Evolutionary conservation across 345 rosid species (phyloP), one percentile per base, ranked within the genome.

Genomic region (Turritis glabra): DNA sequence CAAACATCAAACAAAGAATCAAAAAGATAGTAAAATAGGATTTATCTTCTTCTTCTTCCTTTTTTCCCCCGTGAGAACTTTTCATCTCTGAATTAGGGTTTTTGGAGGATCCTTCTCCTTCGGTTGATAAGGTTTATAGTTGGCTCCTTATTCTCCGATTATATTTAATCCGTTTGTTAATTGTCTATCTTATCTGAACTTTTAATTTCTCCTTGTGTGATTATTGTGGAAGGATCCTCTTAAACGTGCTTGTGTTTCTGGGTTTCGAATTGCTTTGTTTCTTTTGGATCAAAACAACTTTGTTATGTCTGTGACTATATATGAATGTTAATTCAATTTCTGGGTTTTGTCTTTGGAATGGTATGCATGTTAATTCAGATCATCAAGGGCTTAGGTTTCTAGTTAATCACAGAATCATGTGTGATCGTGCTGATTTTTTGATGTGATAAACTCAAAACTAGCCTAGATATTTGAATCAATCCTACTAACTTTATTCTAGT

Each of bases 251-350:
- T 46, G 40, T 65, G 7, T 32, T 35, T 37, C 74, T 53, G 35
- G 67, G 59, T 32, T 67, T 60, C 8, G 47, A 61, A 61, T 62
- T 69, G 51, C 70, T 66, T 53, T 74, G 61, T 66, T 56, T 65
- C 40, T 5, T 8, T 32, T 1, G 2, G 46, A 32, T 57, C 56
- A 70, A 19, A 67, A 52, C 3, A 38, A 53, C 15, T 2, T 12
- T 7, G 23, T 64, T 14, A 23, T 41, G 3, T 13, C n/a, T 55
- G 21, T 46, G n/a, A n/a, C n/a, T n/a, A n/a, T n/a, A n/a, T n/a
- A n/a, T 37, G 51, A 54, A 40, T 33, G 29, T 8, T 2, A 14
- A 47, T 37, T 48, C 38, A 15, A 29, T 27, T 15, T 6, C 35
- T 27, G 6, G 27, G 18, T n/a, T 40, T 32, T 59, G 22, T 12